Percentiles rank a stretch among this genome's conserved stretches.
phyloP scores from a whole-genome alignment of 768 basidiomycete species.

The Mycena vulgaris region DNA sequence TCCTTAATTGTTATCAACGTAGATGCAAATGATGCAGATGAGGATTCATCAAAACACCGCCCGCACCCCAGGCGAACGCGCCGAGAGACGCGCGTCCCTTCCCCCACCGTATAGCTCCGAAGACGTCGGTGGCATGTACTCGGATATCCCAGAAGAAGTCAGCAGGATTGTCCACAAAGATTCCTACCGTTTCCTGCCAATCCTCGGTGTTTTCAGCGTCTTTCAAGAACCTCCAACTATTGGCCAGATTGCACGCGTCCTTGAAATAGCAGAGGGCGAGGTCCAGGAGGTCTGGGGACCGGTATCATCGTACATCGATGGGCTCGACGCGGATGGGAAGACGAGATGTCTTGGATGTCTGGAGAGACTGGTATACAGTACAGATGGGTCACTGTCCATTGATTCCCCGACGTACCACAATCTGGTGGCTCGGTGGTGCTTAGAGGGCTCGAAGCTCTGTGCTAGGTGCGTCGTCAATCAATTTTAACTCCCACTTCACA shows the following conservation, averaged over 20 bases:
- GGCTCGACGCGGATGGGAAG: not conserved
- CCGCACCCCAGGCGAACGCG: not conserved
- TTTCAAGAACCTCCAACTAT: conserved; percentile 8
- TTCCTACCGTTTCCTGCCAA: conserved; percentile 9
- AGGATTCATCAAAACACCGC: conserved; percentile 3
- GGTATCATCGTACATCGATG: conserved; percentile 3
- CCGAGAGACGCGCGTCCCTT: not conserved
- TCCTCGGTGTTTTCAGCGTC: conserved; percentile 17
- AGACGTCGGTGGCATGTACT: not conserved
- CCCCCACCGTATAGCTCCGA: conserved; percentile 7
- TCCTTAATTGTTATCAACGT: not conserved
- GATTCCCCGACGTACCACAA: conserved; percentile 1
- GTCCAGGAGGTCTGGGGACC: conserved; percentile 8
- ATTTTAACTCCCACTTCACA: not conserved
- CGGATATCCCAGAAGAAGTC: conserved; percentile 4
- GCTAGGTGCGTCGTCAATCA: not conserved
- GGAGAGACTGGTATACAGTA: not conserved
- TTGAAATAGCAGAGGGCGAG: conserved; percentile 1
- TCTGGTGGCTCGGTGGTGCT: conserved; percentile 23
- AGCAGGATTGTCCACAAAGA: not conserved
- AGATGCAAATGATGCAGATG: conserved; percentile 20
- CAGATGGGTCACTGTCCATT: not conserved
- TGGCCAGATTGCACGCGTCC: not conserved
- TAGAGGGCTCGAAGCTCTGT: not conserved
- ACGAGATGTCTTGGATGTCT: not conserved